phyloP scores from a whole-genome alignment of 768 basidiomycete genomes.

The Hebeloma cylindrosporum region DNA sequence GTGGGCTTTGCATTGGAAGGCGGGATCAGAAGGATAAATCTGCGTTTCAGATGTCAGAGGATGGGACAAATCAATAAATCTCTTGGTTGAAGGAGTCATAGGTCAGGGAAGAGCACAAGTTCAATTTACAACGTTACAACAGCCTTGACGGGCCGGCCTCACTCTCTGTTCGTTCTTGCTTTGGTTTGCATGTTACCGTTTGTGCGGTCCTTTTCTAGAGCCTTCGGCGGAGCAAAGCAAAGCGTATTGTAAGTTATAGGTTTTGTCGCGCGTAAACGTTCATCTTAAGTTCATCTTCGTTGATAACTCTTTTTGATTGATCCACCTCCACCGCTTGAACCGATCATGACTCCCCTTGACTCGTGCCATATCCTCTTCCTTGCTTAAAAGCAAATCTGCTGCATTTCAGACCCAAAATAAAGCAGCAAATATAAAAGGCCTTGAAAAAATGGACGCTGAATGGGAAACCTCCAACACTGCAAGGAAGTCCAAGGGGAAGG shows the following conservation, averaged over 20 bases:
- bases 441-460: too few species aligned
- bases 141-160: neutral
- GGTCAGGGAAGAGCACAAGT: neutral
- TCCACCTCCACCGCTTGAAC: too few species aligned
- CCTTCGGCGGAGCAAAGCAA: constrained; percentile 2
- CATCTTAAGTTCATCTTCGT: neutral
- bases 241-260: constrained; percentile 11
- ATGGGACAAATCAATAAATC: constrained; percentile 55
- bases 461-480: neutral
- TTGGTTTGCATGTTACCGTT: constrained; percentile 7
- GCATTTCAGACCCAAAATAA: constrained; percentile 2
- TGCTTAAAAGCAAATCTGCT: constrained; percentile 8
- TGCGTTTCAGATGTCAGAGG: constrained; percentile 43
- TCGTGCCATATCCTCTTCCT: neutral
- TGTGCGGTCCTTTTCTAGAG: constrained; percentile 10
- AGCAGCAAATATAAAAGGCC: too few species aligned
- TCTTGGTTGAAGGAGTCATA: constrained; percentile 1
- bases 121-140: too few species aligned
- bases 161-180: neutral
- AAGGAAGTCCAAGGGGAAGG: constrained; percentile 12
- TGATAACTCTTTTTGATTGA: neutral
- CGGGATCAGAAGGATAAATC: constrained; percentile 58
- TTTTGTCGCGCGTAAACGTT: neutral
- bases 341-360: neutral
- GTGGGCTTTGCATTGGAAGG: constrained; percentile 38